Conservation (phyloP, 2,329 filamentous ascomycete genomes). For the Lecanicillium sp. region DNA sequence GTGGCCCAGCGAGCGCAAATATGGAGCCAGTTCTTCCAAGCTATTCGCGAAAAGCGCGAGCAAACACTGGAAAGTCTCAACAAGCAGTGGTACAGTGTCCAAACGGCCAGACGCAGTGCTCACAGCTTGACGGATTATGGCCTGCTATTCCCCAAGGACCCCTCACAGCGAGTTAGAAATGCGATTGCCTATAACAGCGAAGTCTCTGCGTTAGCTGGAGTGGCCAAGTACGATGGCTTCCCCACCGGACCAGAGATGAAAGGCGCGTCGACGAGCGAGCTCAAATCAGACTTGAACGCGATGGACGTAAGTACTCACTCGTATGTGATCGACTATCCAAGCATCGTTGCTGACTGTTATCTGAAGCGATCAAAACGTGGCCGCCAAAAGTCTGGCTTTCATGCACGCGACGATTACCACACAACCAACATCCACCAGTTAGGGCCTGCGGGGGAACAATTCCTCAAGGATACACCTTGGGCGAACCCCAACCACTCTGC, state of each 20-base stretch:
- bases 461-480: slow-evolving; percentile 85
- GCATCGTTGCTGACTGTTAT: slow-evolving; percentile 9
- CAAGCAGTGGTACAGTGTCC: slow-evolving; percentile 86
- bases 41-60: slow-evolving; percentile 75
- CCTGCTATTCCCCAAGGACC: slow-evolving; percentile 70
- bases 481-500: slow-evolving; percentile 80
- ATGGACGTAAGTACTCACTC: slow-evolving; percentile 59
- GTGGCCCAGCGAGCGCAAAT: slow-evolving; percentile 79
- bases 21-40: slow-evolving; percentile 86
- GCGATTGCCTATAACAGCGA: slow-evolving; percentile 92
- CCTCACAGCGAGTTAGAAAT: slow-evolving; percentile 70
- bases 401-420: slow-evolving; percentile 40
- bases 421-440: slow-evolving; percentile 40
- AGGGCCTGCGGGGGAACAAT: slow-evolving; percentile 72
- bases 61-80: slow-evolving; percentile 72
- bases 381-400: slow-evolving; percentile 30
- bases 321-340: slow-evolving; percentile 12
- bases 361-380: slow-evolving; percentile 24
- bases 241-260: slow-evolving; percentile 84
- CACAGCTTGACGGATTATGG: slow-evolving; percentile 76
- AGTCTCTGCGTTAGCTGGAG: slow-evolving; percentile 80
- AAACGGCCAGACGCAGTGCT: slow-evolving; percentile 76
- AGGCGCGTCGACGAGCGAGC: slow-evolving; percentile 61
- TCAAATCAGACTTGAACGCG: slow-evolving; percentile 80
- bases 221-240: slow-evolving; percentile 94